A percentile compares a stretch with the other conserved stretches of the same genome.
Evolutionary conservation across 2,329 filamentous ascomycete species (phyloP).

Genomic region (Fusarium acutatum): DNA sequence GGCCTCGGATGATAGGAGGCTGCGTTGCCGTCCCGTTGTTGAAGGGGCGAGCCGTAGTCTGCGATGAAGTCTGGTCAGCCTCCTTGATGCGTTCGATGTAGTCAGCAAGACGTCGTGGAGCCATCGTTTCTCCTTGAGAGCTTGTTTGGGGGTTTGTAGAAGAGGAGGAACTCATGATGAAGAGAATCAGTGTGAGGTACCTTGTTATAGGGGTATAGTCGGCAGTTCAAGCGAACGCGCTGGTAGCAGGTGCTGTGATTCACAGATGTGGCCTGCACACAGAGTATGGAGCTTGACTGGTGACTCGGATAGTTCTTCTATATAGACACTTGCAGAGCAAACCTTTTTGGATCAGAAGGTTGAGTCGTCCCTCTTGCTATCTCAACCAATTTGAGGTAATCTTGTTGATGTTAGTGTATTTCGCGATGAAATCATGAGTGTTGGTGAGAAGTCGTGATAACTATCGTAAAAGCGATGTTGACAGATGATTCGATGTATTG

Average conservation of each 20-base stretch:
- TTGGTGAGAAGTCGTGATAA: background rate
- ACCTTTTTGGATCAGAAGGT: background rate
- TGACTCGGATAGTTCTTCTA: background rate
- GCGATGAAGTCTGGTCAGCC: background rate
- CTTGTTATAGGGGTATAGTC: background rate
- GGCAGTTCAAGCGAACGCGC: background rate
- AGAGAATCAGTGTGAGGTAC: background rate
- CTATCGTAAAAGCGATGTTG: background rate
- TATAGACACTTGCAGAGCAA: too few species aligned
- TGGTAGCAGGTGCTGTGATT: background rate
- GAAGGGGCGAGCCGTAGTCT: conserved; percentile 16
- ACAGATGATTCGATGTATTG: background rate
- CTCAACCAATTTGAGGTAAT: background rate
- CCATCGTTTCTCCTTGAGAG: background rate
- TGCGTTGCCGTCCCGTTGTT: conserved; percentile 5
- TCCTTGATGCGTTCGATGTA: conserved; percentile 24
- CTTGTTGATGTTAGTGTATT: background rate
- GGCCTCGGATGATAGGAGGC: conserved; percentile 11
- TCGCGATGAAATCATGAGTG: rapidly evolving
- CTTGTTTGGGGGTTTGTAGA: background rate
- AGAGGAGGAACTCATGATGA: background rate
- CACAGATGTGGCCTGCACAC: background rate
- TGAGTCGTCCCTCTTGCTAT: background rate
- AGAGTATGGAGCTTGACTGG: background rate
- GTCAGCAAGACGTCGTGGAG: conserved; percentile 12